These are phyloP conservation scores for Trametes elegans DNA, from an alignment of 768 basidiomycete genomes.

Conservation along the genomic window DNA sequence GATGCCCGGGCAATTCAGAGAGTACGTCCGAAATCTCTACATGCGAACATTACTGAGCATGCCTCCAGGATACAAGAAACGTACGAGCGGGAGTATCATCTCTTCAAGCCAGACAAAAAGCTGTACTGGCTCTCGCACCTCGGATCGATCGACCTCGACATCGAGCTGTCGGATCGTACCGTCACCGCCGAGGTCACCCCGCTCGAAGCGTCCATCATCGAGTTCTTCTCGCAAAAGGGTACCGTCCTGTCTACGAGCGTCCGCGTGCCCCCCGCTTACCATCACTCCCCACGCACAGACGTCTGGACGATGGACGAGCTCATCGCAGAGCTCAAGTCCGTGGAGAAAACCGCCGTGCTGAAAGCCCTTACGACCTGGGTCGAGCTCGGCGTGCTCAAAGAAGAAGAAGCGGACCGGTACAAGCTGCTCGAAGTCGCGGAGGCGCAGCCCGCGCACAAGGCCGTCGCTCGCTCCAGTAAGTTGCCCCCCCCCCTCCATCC, in stretches of 20 bases:
- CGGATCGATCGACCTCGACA: constrained; percentile 76
- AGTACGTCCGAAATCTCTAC: constrained; percentile 43
- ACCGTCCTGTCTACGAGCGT: constrained; percentile 7
- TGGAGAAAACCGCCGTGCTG: constrained; percentile 61
- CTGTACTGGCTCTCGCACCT: constrained; percentile 88
- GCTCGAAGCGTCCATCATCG: constrained; percentile 88
- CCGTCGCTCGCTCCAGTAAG: constrained; percentile 8
- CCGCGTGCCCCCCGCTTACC: neutral
- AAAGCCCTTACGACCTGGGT: constrained; percentile 84
- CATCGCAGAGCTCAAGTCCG: constrained; percentile 55
- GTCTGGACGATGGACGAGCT: constrained; percentile 74
- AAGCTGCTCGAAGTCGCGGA: constrained; percentile 62
- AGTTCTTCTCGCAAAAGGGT: constrained; percentile 78
- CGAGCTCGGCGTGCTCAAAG: constrained; percentile 76
- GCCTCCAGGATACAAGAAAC: constrained; percentile 60
- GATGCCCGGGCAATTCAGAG: constrained; percentile 84
- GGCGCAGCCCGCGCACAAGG: constrained; percentile 35
- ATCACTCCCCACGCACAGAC: constrained; percentile 43
- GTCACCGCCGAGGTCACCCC: constrained; percentile 77
- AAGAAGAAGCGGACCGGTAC: constrained; percentile 58
- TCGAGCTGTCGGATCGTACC: constrained; percentile 80
- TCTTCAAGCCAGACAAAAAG: constrained; percentile 90
- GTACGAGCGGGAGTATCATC: constrained; percentile 75
- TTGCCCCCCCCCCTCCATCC: no score
- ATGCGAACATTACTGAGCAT: no score